Conservation (phyloP, 129 eudicot genomes). For the Escallonia herrerae region DNA sequence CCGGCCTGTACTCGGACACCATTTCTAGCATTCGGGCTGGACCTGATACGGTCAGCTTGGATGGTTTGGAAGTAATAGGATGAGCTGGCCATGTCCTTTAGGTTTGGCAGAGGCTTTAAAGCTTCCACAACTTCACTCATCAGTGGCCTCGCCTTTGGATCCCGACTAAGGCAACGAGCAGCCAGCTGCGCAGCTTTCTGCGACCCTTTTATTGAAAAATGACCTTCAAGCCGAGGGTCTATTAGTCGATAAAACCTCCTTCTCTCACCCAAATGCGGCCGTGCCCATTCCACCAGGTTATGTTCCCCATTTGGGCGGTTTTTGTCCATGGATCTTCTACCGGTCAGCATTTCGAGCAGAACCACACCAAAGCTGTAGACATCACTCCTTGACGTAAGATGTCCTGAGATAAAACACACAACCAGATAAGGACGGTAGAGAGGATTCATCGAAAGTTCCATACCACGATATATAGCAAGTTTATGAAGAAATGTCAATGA, state of each 20-base stretch:
- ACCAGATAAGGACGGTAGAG: no score
- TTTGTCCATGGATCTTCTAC: conserved; percentile 61
- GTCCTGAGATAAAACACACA: conserved; percentile 22
- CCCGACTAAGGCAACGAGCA: conserved; percentile 58
- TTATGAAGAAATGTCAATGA: no score
- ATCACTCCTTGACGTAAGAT: conserved; percentile 61
- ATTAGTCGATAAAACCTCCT: conserved; percentile 50
- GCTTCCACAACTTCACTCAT: conserved; percentile 58
- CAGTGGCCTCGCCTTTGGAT: conserved; percentile 51
- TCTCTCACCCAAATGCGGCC: conserved; percentile 52
- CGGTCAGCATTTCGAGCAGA: conserved; percentile 56
- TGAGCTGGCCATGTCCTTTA: conserved; percentile 64
- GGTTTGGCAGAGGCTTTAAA: conserved; percentile 51
- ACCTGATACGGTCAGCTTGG: conserved; percentile 49
- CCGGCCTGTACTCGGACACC: conserved; percentile 38
- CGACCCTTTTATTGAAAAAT: conserved; percentile 53
- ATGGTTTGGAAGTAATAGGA: conserved; percentile 52
- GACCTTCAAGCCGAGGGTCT: conserved; percentile 64
- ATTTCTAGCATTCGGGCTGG: conserved; percentile 52
- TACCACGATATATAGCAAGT: no score
- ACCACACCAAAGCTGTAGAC: conserved; percentile 68
- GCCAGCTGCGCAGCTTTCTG: conserved; percentile 63
- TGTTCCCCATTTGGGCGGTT: conserved; percentile 60
- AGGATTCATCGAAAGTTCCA: no score
- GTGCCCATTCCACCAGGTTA: conserved; percentile 66